Evolutionary conservation across 345 rosid genomes (phyloP).

Genomic region (Cardamine chenopodiifolia): DNA sequence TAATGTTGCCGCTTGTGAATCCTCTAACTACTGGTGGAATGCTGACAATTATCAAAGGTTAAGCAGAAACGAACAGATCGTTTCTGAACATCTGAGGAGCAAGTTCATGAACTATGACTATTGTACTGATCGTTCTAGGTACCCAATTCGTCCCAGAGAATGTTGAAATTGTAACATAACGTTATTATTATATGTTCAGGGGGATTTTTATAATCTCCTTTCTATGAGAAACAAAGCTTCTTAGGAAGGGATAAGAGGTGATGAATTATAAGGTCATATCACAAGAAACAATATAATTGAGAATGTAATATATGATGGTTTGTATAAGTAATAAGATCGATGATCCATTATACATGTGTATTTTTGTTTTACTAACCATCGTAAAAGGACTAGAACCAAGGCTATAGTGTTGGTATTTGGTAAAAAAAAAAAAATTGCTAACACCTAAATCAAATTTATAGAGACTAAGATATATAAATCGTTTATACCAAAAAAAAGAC

Average conservation of each 20-base stretch:
- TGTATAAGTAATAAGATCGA: not conserved
- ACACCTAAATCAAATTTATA: no score
- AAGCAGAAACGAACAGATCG: conserved; percentile 20
- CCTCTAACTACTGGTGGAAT: conserved; percentile 69
- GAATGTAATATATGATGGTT: not conserved
- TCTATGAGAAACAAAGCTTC: not conserved
- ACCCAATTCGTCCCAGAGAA: conserved; percentile 32
- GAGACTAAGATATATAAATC: not conserved
- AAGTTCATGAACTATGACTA: conserved; percentile 46
- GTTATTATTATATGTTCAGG: not conserved
- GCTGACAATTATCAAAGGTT: conserved; percentile 27
- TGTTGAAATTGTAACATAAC: conserved; percentile 17
- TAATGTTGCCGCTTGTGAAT: conserved; percentile 31
- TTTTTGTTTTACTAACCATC: not conserved
- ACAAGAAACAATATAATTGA: not conserved
- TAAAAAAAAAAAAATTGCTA: no score
- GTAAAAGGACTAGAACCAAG: no score
- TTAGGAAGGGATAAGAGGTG: not conserved
- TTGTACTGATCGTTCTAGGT: conserved; percentile 30
- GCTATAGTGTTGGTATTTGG: not conserved
- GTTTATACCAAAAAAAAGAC: no score
- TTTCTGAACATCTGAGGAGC: conserved; percentile 26
- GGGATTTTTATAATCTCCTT: not conserved
- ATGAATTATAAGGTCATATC: not conserved
- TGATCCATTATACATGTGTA: not conserved